These are phyloP conservation scores for Chaetomium globosum DNA, from an alignment of 2,329 filamentous ascomycete genomes.

Conservation along the genomic window DNA sequence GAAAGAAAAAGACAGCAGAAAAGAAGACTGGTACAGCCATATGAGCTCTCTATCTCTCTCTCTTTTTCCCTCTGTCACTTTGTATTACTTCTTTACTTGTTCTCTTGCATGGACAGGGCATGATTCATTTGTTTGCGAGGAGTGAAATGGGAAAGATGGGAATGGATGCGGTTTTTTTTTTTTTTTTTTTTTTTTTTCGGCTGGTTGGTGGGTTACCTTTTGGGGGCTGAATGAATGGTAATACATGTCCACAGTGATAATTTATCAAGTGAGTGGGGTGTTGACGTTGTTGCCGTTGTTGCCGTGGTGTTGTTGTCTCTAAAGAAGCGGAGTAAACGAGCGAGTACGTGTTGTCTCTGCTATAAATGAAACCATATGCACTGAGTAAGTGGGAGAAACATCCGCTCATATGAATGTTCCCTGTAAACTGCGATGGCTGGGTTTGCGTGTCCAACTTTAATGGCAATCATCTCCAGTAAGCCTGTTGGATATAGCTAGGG, in stretches of 20 bases:
- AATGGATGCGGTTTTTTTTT: slow-evolving; percentile 4
- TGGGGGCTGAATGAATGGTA: slow-evolving; percentile 4
- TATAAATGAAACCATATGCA: too few relatives aligned
- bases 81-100: slow-evolving; percentile 9
- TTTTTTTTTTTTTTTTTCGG: too few relatives aligned
- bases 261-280: not conserved
- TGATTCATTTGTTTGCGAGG: slow-evolving; percentile 8
- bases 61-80: not conserved
- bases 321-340: too few relatives aligned
- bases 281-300: not conserved
- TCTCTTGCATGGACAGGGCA: slow-evolving; percentile 15
- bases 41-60: slow-evolving; percentile 2
- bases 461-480: too few relatives aligned
- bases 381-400: too few relatives aligned
- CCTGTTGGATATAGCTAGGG: too few relatives aligned
- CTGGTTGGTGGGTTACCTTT: not conserved
- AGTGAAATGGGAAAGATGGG: not conserved
- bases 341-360: too few relatives aligned
- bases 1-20: not conserved
- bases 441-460: too few relatives aligned
- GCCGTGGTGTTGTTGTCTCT: not conserved
- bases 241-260: not conserved
- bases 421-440: too few relatives aligned
- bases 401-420: too few relatives aligned
- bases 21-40: slow-evolving; percentile 12